Evolutionary conservation across 352 stramenopile species (phyloP).

Genomic region (Pythium diclinum): DNA sequence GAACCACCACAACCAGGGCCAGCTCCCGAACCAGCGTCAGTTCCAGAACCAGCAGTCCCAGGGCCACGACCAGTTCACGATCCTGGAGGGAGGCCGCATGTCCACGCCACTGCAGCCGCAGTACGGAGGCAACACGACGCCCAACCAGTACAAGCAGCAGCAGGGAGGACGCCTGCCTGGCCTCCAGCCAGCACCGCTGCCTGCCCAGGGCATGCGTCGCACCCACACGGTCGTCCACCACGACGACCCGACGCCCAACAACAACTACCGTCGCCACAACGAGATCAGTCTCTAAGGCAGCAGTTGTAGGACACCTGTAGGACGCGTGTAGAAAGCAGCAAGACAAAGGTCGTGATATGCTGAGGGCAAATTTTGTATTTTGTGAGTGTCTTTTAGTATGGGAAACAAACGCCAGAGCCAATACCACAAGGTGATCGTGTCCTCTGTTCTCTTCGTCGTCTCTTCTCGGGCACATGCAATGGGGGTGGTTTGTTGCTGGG

Average conservation of each 20-base stretch:
- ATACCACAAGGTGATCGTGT: not conserved
- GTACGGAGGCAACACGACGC: slow-evolving; percentile 9
- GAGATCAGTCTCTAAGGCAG: slow-evolving; percentile 24
- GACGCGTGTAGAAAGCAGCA: not conserved
- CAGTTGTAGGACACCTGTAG: not conserved
- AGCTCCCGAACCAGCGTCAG: slow-evolving; percentile 17
- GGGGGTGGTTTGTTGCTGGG: not conserved
- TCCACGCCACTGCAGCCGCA: slow-evolving; percentile 26
- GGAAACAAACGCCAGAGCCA: not conserved
- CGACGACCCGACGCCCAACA: slow-evolving; percentile 23
- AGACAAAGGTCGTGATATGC: not conserved
- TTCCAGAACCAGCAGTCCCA: slow-evolving; percentile 19
- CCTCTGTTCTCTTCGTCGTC: not conserved
- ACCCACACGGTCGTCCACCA: slow-evolving; percentile 26
- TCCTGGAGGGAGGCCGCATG: slow-evolving; percentile 22
- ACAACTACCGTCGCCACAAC: slow-evolving; percentile 24
- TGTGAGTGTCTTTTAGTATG: slow-evolving; percentile 5
- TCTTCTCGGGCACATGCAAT: not conserved
- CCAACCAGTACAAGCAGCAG: slow-evolving; percentile 17
- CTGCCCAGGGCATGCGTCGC: slow-evolving; percentile 20
- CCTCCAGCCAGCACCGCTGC: slow-evolving; percentile 15
- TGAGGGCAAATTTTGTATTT: slow-evolving; percentile 6
- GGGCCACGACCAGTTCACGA: slow-evolving; percentile 12
- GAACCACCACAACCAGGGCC: slow-evolving; percentile 16
- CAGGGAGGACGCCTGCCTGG: slow-evolving; percentile 12